Evolutionary conservation across 805 yeast genomes (phyloP).

Genomic region (Cyberlindnera meyerae): DNA sequence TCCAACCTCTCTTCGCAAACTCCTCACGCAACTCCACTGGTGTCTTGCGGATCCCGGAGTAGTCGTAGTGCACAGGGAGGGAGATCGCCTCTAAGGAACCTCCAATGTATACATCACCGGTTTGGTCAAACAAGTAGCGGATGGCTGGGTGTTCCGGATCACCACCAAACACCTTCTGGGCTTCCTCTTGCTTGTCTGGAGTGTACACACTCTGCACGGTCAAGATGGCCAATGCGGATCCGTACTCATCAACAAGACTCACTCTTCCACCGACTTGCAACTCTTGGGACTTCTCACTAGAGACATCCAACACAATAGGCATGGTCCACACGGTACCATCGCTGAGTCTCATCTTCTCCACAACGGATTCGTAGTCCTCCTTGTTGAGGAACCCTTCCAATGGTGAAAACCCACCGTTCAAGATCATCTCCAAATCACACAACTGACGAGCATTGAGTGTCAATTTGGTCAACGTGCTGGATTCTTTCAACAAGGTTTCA

Average conservation of each 20-base stretch:
- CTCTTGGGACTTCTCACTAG: constrained; percentile 38
- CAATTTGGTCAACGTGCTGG: constrained; percentile 40
- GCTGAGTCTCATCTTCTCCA: constrained; percentile 61
- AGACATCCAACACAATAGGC: constrained; percentile 85
- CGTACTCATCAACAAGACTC: constrained; percentile 77
- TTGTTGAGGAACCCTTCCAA: constrained; percentile 59
- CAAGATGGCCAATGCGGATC: constrained; percentile 71
- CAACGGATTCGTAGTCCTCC: constrained; percentile 62
- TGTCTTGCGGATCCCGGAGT: constrained; percentile 79
- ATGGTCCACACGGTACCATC: constrained; percentile 85
- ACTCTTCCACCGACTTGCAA: constrained; percentile 56
- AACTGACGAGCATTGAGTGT: constrained; percentile 79
- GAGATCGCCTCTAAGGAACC: constrained; percentile 81
- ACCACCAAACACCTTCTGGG: constrained; percentile 85
- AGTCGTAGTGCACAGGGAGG: constrained; percentile 86
- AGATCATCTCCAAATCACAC: constrained; percentile 87
- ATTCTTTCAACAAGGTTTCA: constrained; percentile 52
- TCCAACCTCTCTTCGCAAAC: constrained; percentile 79
- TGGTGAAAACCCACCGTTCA: constrained; percentile 94
- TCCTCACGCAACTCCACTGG: constrained; percentile 88
- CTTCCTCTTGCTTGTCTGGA: constrained; percentile 79
- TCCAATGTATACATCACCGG: constrained; percentile 84
- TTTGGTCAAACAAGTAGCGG: constrained; percentile 61
- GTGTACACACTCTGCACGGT: constrained; percentile 73
- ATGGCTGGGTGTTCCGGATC: constrained; percentile 97